These are phyloP conservation scores for Leucocoprinus leucothites DNA, from an alignment of 768 basidiomycete genomes.

Conservation along the genomic window DNA sequence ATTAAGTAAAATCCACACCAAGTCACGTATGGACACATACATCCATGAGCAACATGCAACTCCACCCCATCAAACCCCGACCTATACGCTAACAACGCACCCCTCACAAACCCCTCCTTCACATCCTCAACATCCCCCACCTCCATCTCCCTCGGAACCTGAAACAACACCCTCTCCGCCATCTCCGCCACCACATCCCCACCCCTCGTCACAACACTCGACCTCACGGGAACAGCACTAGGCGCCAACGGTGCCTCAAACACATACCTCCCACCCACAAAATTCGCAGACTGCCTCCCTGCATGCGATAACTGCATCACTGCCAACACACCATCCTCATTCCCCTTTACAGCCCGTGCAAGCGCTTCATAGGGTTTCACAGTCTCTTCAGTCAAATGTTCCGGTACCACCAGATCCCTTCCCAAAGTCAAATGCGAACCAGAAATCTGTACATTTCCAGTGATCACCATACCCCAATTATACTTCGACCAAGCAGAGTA, in stretches of 20 bases:
- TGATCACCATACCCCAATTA: constrained; percentile 86
- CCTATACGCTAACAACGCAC: constrained; percentile 58
- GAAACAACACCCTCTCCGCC: constrained; percentile 54
- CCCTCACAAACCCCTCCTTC: constrained; percentile 61
- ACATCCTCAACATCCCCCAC: constrained; percentile 56
- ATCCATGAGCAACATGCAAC: constrained; percentile 84
- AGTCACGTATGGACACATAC: constrained; percentile 42
- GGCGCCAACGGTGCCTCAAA: constrained; percentile 68
- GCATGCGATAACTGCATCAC: constrained; percentile 84
- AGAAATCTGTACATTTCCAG: constrained; percentile 80
- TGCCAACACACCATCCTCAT: constrained; percentile 37
- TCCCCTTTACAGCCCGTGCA: constrained; percentile 48
- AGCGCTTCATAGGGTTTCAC: constrained; percentile 49
- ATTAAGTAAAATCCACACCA: neutral
- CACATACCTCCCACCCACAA: constrained; percentile 64
- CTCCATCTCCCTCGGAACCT: constrained; percentile 59
- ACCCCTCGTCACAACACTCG: constrained; percentile 24
- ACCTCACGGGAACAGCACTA: constrained; percentile 49
- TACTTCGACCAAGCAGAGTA: constrained; percentile 75
- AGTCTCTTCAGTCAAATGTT: constrained; percentile 34
- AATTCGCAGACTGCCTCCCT: constrained; percentile 78
- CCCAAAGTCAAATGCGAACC: constrained; percentile 64
- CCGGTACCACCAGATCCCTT: constrained; percentile 65
- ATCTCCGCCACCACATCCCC: constrained; percentile 27
- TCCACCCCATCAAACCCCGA: constrained; percentile 83